A percentile compares a stretch with the other conserved stretches of the same genome.
phyloP scores from a whole-genome alignment of 208 protist species.

The Blechomonas ayalai region DNA sequence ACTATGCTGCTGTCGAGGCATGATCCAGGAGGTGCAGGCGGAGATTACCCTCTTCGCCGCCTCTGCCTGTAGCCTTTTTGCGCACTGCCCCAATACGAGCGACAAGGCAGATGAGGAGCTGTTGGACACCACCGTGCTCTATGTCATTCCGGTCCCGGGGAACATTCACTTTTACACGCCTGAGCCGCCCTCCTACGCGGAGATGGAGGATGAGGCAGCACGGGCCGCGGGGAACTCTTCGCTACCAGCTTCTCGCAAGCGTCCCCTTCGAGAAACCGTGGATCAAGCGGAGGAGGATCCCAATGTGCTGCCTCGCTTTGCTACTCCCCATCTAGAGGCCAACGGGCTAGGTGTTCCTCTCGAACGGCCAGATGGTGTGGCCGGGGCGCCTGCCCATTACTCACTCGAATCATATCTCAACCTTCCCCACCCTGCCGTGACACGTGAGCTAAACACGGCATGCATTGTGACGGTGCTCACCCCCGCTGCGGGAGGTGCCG shows the following conservation, averaged over 20 bases:
- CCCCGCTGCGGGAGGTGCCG: too few species aligned
- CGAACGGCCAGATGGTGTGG: constrained; percentile 1
- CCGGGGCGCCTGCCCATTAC: constrained; percentile 2
- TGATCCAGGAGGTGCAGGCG: constrained; percentile 75
- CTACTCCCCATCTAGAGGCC: not conserved
- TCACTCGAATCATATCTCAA: constrained; percentile 8
- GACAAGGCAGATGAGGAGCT: constrained; percentile 13
- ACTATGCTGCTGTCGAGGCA: constrained; percentile 62
- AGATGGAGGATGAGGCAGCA: not conserved
- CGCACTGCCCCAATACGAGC: not conserved
- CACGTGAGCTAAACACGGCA: constrained; percentile 6
- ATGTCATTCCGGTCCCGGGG: constrained; percentile 77
- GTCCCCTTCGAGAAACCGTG: not conserved
- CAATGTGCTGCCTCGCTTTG: not conserved
- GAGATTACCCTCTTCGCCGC: constrained; percentile 49
- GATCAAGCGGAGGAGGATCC: not conserved
- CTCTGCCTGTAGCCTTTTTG: constrained; percentile 29
- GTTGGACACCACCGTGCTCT: constrained; percentile 53
- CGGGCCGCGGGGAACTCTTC: not conserved
- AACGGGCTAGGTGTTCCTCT: constrained; percentile 5
- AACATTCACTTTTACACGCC: constrained; percentile 58
- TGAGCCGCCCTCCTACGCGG: not conserved
- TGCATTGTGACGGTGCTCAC: constrained; percentile 25
- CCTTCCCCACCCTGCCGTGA: constrained; percentile 14
- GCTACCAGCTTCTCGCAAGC: constrained; percentile 9